Evolutionary conservation across 2,329 filamentous ascomycete species (phyloP).

Genomic region (Sporothrix mexicana): DNA sequence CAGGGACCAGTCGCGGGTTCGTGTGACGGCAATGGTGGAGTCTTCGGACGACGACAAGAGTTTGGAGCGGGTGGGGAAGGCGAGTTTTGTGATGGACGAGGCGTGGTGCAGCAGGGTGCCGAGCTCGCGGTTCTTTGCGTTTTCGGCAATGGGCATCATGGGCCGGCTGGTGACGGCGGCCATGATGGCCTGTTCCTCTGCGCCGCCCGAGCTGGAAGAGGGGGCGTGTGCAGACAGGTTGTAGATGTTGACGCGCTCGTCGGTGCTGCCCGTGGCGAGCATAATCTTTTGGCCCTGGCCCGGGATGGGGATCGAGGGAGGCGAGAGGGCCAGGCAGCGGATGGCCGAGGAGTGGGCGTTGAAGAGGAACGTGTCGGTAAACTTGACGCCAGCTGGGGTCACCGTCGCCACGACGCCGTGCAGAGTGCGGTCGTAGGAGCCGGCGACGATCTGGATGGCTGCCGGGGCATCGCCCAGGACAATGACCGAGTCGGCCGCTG

Average conservation of each 20-base stretch:
- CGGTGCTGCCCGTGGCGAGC: constrained; percentile 88
- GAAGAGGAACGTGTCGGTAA: constrained; percentile 94
- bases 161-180: constrained; percentile 73
- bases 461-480: constrained; percentile 44
- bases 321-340: constrained; percentile 85
- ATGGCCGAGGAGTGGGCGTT: constrained; percentile 90
- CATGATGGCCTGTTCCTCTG: constrained; percentile 56
- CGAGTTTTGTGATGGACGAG: constrained; percentile 77
- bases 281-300: constrained; percentile 80
- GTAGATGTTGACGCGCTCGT: constrained; percentile 95
- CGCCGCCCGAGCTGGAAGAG: constrained; percentile 44
- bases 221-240: constrained; percentile 76
- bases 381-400: constrained; percentile 47
- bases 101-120: constrained; percentile 87
- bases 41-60: constrained; percentile 88
- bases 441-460: constrained; percentile 87
- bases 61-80: constrained; percentile 85
- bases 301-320: constrained; percentile 65
- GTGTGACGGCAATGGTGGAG: constrained; percentile 85
- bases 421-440: constrained; percentile 91
- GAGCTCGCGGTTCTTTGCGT: constrained; percentile 84
- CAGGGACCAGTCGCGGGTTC: constrained; percentile 87
- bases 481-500: neutral
- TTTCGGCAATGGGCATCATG: constrained; percentile 68
- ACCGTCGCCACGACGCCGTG: constrained; percentile 87